A percentile compares a stretch with the other conserved stretches of the same genome.
Evolutionary conservation across 2,329 filamentous ascomycete species (phyloP).

Genomic region (Pleomassaria siparia): DNA sequence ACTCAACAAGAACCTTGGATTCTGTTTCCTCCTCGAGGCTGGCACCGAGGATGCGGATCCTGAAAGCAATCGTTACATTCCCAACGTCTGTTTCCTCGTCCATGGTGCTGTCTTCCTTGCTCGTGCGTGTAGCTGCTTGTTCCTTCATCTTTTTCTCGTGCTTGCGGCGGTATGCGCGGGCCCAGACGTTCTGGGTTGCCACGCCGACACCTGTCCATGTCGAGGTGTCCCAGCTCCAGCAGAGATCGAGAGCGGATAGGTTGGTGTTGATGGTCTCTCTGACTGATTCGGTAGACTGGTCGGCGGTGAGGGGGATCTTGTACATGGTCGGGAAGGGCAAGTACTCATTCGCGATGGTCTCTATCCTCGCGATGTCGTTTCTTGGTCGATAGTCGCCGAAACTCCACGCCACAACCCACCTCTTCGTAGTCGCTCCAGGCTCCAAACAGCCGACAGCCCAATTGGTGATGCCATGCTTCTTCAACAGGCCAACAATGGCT

Average conservation of each 20-base stretch:
- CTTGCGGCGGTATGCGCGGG: slow-evolving; percentile 69
- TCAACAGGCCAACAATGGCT: slow-evolving; percentile 62
- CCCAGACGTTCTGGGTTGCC: slow-evolving; percentile 75
- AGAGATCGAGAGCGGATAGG: slow-evolving; percentile 59
- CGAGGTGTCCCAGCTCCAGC: slow-evolving; percentile 65
- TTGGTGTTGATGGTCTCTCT: slow-evolving; percentile 49
- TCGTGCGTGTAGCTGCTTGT: neutral
- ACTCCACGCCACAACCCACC: slow-evolving; percentile 91
- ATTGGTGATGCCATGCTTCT: slow-evolving; percentile 64
- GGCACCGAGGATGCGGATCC: slow-evolving; percentile 35
- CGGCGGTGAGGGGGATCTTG: slow-evolving; percentile 46
- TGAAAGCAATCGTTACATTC: slow-evolving; percentile 43
- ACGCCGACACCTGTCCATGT: slow-evolving; percentile 62
- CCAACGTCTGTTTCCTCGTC: slow-evolving; percentile 38
- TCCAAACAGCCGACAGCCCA: slow-evolving; percentile 81
- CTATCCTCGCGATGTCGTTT: slow-evolving; percentile 44
- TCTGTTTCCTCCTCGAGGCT: slow-evolving; percentile 17
- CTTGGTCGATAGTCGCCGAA: slow-evolving; percentile 68
- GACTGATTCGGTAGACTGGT: slow-evolving; percentile 21
- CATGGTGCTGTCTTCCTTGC: slow-evolving; percentile 25
- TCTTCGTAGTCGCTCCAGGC: slow-evolving; percentile 71
- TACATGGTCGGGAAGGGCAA: slow-evolving; percentile 57
- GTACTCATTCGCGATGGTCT: slow-evolving; percentile 51
- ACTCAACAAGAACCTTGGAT: slow-evolving; percentile 56
- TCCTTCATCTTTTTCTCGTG: slow-evolving; percentile 41